Evolutionary conservation across 2,329 filamentous ascomycete genomes (phyloP).

Genomic region (Tolypocladium inflatum): DNA sequence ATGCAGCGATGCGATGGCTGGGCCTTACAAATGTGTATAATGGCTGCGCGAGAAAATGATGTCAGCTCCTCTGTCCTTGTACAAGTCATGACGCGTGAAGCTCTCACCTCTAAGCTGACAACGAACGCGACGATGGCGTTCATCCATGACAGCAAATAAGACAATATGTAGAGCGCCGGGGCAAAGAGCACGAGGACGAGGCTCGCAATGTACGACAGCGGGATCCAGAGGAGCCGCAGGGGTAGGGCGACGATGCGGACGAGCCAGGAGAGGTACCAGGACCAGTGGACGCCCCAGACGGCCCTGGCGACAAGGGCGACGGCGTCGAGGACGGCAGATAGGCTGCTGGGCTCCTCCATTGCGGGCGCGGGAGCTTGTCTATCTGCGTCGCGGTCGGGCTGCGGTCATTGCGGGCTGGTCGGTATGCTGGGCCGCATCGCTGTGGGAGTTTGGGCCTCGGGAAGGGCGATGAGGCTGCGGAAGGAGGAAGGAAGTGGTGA

Average conservation of each 20-base stretch:
- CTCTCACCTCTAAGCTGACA: slow-evolving; percentile 24
- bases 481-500: neutral
- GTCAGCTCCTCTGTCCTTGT: neutral
- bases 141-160: slow-evolving; percentile 14
- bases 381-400: neutral
- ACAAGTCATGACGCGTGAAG: neutral
- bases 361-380: neutral
- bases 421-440: neutral
- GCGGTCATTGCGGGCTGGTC: neutral
- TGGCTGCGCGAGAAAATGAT: slow-evolving; percentile 18
- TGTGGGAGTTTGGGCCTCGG: no score
- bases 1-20: neutral
- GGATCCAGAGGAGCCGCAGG: slow-evolving; percentile 18
- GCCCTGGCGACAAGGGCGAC: slow-evolving; percentile 15
- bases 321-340: slow-evolving; percentile 14
- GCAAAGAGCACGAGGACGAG: slow-evolving; percentile 22
- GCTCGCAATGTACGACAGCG: slow-evolving; percentile 15
- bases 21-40: slow-evolving; percentile 32
- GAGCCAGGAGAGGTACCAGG: slow-evolving; percentile 12
- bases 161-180: slow-evolving; percentile 24
- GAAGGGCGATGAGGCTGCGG: no score
- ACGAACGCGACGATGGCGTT: slow-evolving; percentile 17
- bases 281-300: slow-evolving; percentile 18
- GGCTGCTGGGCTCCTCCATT: slow-evolving; percentile 8
- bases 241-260: slow-evolving; percentile 17